A percentile compares a stretch with the other conserved stretches of the same genome.
These are phyloP conservation scores for Quercus tomentella DNA, from an alignment of 331 rosid species.

Conservation along the genomic window DNA sequence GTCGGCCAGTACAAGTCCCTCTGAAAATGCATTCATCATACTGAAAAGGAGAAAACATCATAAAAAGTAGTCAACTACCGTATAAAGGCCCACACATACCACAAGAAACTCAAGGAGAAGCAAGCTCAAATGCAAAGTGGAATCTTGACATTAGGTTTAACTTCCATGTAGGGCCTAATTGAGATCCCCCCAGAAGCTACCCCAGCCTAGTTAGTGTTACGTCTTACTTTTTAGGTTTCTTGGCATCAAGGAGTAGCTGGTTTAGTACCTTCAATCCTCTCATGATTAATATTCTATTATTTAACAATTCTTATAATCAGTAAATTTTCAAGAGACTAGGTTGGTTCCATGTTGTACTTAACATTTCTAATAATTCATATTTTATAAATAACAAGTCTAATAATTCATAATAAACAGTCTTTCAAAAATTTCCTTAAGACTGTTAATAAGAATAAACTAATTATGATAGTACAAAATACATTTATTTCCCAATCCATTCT, in stretches of 20 bases:
- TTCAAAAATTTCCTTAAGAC: neutral
- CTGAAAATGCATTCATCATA: constrained; percentile 87
- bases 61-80: neutral
- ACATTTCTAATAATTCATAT: neutral
- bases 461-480: neutral
- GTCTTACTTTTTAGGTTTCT: neutral
- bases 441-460: neutral
- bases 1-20: constrained; percentile 68
- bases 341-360: neutral
- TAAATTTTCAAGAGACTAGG: neutral
- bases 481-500: neutral
- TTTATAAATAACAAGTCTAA: neutral
- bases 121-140: constrained; percentile 4
- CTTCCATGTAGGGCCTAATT: neutral
- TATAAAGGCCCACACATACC: neutral
- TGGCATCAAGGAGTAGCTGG: neutral
- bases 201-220: neutral
- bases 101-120: neutral
- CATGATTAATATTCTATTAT: neutral
- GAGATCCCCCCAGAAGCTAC: neutral
- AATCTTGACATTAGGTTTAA: neutral
- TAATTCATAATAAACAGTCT: neutral
- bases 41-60: constrained; percentile 30
- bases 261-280: neutral
- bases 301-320: neutral